A percentile compares a stretch with the other conserved stretches of the same genome.
These are phyloP conservation scores for Eucalyptus brandiana DNA, from an alignment of 345 rosid genomes.

Conservation along the genomic window DNA sequence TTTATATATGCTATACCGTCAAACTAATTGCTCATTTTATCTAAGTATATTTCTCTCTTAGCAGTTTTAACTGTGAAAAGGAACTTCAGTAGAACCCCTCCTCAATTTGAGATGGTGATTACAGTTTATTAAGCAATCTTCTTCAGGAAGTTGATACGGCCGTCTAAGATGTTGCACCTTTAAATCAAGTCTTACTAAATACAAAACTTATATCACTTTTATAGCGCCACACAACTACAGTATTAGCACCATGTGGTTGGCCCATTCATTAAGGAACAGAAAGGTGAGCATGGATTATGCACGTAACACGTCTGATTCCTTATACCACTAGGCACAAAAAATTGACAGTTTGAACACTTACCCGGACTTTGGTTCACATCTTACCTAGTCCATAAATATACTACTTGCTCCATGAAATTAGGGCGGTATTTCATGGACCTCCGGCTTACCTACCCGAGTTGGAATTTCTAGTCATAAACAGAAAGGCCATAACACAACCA, in stretches of 20 bases:
- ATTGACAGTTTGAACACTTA: neutral
- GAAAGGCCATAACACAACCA: neutral
- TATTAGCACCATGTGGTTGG: neutral
- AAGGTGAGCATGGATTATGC: neutral
- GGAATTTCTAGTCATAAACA: neutral
- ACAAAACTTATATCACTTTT: neutral
- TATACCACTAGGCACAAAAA: neutral
- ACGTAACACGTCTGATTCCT: neutral
- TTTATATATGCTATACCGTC: too few species aligned
- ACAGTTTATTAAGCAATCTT: neutral
- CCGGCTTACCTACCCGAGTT: neutral
- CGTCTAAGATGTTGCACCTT: neutral
- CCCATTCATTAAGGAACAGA: neutral
- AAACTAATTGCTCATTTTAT: too few species aligned
- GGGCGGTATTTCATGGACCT: neutral
- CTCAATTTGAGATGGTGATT: neutral
- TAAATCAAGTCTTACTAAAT: neutral
- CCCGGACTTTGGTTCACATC: neutral
- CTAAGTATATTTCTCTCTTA: neutral
- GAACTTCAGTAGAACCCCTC: neutral
- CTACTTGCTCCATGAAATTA: neutral
- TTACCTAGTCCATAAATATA: neutral
- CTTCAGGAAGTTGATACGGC: neutral
- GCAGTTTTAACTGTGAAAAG: neutral
- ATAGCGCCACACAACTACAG: neutral